Evolutionary conservation across 2,329 filamentous ascomycete genomes (phyloP).

Genomic region (Claviceps fusiformis): DNA sequence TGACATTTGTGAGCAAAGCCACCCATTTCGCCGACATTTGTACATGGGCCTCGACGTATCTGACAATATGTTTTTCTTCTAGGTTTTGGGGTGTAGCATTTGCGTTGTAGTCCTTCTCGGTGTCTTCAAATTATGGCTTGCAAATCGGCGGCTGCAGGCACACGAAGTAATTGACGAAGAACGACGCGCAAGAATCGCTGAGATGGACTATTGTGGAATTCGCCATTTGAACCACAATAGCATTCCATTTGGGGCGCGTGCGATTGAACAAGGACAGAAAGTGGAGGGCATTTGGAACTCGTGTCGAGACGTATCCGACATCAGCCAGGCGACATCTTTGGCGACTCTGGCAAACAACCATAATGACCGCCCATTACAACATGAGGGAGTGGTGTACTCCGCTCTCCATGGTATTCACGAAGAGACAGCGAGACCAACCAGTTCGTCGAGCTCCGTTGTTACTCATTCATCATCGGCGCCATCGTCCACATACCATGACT

Average conservation of each 20-base stretch:
- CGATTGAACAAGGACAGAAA: constrained; percentile 69
- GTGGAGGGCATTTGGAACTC: constrained; percentile 77
- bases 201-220: constrained; percentile 43
- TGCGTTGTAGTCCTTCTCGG: constrained; percentile 55
- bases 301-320: constrained; percentile 28
- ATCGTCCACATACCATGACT: neutral
- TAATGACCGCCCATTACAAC: neutral
- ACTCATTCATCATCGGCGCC: neutral
- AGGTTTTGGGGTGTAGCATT: constrained; percentile 65
- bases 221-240: constrained; percentile 31
- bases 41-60: too few species aligned
- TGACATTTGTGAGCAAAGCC: constrained; percentile 61
- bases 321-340: constrained; percentile 12
- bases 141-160: constrained; percentile 39
- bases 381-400: neutral
- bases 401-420: neutral
- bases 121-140: constrained; percentile 52
- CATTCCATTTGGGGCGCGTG: constrained; percentile 75
- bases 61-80: neutral
- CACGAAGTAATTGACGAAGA: constrained; percentile 54
- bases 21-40: neutral
- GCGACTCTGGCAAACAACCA: constrained; percentile 10
- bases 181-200: constrained; percentile 38
- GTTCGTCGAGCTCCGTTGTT: neutral
- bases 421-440: neutral